Evolutionary conservation across 1,139 yeast genomes (phyloP).

Genomic region (Suhomyces panamericanus): DNA sequence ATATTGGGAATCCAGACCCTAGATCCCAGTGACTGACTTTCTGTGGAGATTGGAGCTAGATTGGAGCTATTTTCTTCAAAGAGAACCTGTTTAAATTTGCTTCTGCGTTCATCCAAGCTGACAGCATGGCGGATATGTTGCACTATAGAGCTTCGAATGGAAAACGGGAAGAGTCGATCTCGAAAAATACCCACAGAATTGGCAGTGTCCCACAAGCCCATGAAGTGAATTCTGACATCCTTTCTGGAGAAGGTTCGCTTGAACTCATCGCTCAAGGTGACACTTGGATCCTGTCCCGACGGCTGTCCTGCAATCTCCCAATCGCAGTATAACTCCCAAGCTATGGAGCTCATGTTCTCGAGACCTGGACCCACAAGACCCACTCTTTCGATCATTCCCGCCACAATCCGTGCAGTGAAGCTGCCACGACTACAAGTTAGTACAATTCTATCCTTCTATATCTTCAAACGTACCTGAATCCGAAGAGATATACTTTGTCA

Average conservation of each 20-base stretch:
- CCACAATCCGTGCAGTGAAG: slow-evolving; percentile 59
- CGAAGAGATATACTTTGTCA: slow-evolving; percentile 56
- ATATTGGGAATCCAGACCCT: neutral
- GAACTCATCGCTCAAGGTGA: slow-evolving; percentile 51
- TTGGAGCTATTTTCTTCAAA: slow-evolving; percentile 33
- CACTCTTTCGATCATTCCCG: slow-evolving; percentile 62
- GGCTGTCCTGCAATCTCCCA: slow-evolving; percentile 69
- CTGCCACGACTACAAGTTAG: slow-evolving; percentile 54
- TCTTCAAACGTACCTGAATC: slow-evolving; percentile 42
- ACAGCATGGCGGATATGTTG: slow-evolving; percentile 64
- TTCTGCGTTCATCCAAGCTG: slow-evolving; percentile 63
- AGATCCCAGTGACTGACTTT: neutral
- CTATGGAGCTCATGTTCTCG: slow-evolving; percentile 54
- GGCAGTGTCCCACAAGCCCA: slow-evolving; percentile 69
- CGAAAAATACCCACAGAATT: slow-evolving; percentile 61
- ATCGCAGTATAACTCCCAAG: slow-evolving; percentile 59
- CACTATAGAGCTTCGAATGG: slow-evolving; percentile 50
- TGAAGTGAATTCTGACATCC: slow-evolving; percentile 48
- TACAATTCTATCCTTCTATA: neutral
- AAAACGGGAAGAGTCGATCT: slow-evolving; percentile 58
- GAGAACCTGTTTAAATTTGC: slow-evolving; percentile 58
- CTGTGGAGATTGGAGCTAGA: neutral
- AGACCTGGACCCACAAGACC: slow-evolving; percentile 56
- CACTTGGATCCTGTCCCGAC: slow-evolving; percentile 33
- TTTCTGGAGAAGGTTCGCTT: slow-evolving; percentile 50